Evolutionary conservation across 2,329 filamentous ascomycete genomes (phyloP), one percentile per base, ranked within the genome.

Genomic region (Phialocephala subalpina): DNA sequence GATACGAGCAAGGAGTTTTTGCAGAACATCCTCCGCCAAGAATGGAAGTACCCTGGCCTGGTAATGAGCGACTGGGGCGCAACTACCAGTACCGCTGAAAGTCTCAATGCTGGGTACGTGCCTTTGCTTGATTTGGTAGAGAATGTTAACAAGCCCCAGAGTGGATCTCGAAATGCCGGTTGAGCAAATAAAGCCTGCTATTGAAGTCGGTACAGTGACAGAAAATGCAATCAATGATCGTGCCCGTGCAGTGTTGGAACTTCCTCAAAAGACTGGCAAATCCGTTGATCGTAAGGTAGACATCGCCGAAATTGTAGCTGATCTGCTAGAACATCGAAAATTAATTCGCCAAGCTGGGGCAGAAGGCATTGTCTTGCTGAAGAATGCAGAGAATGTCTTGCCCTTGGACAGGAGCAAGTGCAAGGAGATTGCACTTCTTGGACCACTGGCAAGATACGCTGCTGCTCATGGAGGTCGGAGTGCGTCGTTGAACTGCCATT

Each of bases 331-430:
- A 93, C 57, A 92, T 92, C 0, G 90, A 92, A 75, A 87, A 83
- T 0, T 84, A 91, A 66, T 87, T 90, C 70, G 80, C 82, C 40
- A 78, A 79, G 40, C 73, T 88, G 2, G 86, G 85, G 83, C 83
- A 49, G 80, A 84, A 67, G 89, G 87, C 5, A 92, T 91, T 59
- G 91, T 95, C 27, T 82, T 97, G 0, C 82, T 97, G 62, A 97
- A 97, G 82, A 96, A 97, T 76, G 80, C 79, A 2, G 82, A 84
- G 53, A 82, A 82, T 9, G 80, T 84, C 0, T 80, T 95, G 8
- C 92, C 92, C 0, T 82, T 95, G 60, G 85, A 83, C 61, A 82
- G 82, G 64, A 88, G 81, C 9, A 20, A 45, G 40, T 20, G 9
- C 5, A 78, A 80, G 62, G 82, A 86, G 77, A 69, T 90, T 80